Percentiles rank a stretch among this genome's conserved stretches.
Evolutionary conservation across 2,329 filamentous ascomycete species (phyloP).

Genomic region (Penicillium sp.): DNA sequence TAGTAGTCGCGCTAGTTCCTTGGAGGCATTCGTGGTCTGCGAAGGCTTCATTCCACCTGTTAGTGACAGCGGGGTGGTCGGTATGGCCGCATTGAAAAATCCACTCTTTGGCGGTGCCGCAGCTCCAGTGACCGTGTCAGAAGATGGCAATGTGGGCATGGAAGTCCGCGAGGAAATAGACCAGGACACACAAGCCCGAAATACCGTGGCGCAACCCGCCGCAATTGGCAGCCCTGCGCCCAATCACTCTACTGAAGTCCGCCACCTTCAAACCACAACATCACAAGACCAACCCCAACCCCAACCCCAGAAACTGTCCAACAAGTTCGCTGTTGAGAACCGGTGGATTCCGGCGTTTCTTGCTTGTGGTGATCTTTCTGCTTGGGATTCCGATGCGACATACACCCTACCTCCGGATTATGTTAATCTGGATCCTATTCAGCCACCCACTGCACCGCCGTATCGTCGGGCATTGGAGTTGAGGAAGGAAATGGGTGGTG

Average conservation of each 20-base stretch:
- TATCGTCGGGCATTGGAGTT: constrained; percentile 90
- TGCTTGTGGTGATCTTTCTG: constrained; percentile 92
- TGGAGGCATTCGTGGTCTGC: constrained; percentile 96
- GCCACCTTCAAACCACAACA: constrained; percentile 45
- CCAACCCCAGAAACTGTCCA: constrained; percentile 22
- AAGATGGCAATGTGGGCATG: constrained; percentile 35
- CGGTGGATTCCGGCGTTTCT: constrained; percentile 94
- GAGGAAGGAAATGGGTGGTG: constrained; percentile 71
- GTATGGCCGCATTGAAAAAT: constrained; percentile 40
- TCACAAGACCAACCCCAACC: constrained; percentile 15
- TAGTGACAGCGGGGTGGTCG: constrained; percentile 50
- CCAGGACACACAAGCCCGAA: constrained; percentile 31
- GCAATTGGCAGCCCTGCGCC: constrained; percentile 4
- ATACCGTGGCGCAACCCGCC: constrained; percentile 6
- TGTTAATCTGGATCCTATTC: constrained; percentile 84
- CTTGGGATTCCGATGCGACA: constrained; percentile 93
- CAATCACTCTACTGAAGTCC: constrained; percentile 25
- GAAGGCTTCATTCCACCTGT: constrained; percentile 77
- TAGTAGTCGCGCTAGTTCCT: constrained; percentile 90
- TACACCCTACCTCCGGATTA: constrained; percentile 85
- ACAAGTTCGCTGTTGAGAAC: constrained; percentile 45
- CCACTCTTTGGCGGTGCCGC: constrained; percentile 44
- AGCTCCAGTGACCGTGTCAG: constrained; percentile 27
- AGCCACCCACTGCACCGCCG: constrained; percentile 92
- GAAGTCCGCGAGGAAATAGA: constrained; percentile 45